Conservation (phyloP, 1,139 yeast genomes). For the Sugiyamaella grinbergsii region DNA sequence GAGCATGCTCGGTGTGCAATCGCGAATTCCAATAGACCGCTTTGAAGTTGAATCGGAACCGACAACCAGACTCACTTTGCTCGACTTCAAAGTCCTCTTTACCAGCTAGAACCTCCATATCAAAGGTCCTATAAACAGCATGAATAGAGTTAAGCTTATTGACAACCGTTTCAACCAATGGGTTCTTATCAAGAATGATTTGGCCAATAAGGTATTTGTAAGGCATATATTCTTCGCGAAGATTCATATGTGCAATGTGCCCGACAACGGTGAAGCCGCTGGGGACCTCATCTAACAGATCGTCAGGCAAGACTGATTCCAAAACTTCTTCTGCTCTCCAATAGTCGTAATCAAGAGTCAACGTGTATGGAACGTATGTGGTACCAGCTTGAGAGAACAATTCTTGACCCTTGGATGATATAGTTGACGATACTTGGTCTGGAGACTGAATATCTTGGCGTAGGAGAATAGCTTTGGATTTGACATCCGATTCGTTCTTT, state of each 20-base stretch:
- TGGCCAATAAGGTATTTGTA: conserved; percentile 82
- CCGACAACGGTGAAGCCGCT: conserved; percentile 94
- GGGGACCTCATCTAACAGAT: conserved; percentile 72
- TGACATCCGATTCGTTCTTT: conserved; percentile 33
- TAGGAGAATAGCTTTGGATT: conserved; percentile 61
- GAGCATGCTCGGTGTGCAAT: conserved; percentile 87
- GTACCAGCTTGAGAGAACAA: conserved; percentile 54
- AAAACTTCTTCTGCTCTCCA: conserved; percentile 94
- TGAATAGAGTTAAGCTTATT: conserved; percentile 88
- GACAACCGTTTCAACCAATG: conserved; percentile 83
- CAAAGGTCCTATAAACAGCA: conserved; percentile 85
- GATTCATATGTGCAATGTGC: conserved; percentile 90
- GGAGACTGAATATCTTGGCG: conserved; percentile 53
- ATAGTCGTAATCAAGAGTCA: conserved; percentile 67
- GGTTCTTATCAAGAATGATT: conserved; percentile 85
- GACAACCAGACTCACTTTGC: conserved; percentile 86
- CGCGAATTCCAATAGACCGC: conserved; percentile 98
- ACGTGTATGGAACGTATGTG: conserved; percentile 54
- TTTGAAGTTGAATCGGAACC: conserved; percentile 82
- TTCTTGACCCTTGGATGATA: conserved; percentile 50
- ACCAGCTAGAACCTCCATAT: conserved; percentile 93
- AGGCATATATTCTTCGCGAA: conserved; percentile 83
- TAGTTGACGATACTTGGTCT: conserved; percentile 44
- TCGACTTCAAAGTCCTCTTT: conserved; percentile 67
- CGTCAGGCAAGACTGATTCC: conserved; percentile 72